Base-by-base conservation (phyloP, 2,329 filamentous ascomycete genomes). In the Aspergillus thermomutatus region DNA sequence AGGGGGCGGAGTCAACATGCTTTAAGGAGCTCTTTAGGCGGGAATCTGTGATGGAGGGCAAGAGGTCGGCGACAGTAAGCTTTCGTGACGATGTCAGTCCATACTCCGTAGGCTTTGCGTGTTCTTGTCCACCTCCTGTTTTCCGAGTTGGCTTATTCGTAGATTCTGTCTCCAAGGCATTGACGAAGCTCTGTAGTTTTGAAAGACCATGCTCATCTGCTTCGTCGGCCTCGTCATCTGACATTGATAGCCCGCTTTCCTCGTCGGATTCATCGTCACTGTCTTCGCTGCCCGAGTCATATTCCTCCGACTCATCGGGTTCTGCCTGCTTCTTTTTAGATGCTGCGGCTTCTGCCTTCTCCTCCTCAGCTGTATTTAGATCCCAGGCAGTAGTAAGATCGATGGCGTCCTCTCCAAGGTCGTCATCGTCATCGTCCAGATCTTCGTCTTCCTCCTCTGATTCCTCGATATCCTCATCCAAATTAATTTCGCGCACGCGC, bases 11-110 rank as follows among this genome's bases (percentile, higher is more conserved):
- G 70, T 67, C 81, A 68, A 92, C 82, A 60, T 90, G 82, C 73
- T 93, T 94, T 50, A 94, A 80, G 0, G 90, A 88, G 66, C 88
- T 91, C 70, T 90, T 92, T 66, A 92, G 84, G 49, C 86, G 82
- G 2, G 88, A 85, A 68, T 95, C 90, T 57, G 86, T 87, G 49
- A 91, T 81, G 11, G 87, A 85, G 25, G 87, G 80, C 49, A 95
- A 78, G 10, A 96, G 81, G 71, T 95, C 91, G 58, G 87, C 84
- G 19, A 95, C 79, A 37, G 86, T 87, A 58, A 95, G 83, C 70
- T 92, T 90, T 54, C 83, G 79, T 57, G 86, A 85, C 37, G 80
- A 78, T 5, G 81, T 82, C 34, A 83, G 72, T 9, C 82, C 79
- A 66, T 82, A 80, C 28, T 89, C 84, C 1, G 83, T 83, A 1